A percentile compares a stretch with the other conserved stretches of the same genome.
phyloP scores from a whole-genome alignment of 495 filamentous ascomycete species.

The Podospora pseudopauciseta region DNA sequence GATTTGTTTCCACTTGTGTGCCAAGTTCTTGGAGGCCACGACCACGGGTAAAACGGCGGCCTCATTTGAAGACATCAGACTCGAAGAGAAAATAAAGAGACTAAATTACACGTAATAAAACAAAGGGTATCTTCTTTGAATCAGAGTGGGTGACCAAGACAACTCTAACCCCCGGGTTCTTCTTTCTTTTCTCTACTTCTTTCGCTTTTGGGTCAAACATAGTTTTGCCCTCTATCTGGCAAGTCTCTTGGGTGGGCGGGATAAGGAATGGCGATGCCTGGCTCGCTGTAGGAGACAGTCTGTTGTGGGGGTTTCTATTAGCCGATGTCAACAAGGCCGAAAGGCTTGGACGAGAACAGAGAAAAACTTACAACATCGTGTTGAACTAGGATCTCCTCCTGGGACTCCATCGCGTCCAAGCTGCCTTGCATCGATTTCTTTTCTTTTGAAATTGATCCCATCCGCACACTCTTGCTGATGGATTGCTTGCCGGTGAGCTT shows the following conservation, averaged over 20 bases:
- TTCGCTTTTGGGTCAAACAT: not conserved
- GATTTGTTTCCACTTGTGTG: not conserved
- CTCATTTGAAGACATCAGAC: not conserved
- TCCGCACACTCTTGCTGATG: not conserved
- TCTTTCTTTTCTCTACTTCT: not conserved
- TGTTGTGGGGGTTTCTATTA: not conserved
- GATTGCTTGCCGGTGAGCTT: not conserved
- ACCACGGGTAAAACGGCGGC: not conserved
- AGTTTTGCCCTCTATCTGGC: not conserved
- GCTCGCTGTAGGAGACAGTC: conserved; percentile 14
- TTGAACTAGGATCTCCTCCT: conserved; percentile 20
- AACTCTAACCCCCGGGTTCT: not conserved
- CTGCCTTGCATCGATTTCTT: conserved; percentile 15
- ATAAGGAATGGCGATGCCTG: not conserved
- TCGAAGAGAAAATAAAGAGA: not conserved
- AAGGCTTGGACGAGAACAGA: not conserved
- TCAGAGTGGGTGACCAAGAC: not conserved
- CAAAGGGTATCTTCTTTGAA: not conserved
- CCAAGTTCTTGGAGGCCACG: not conserved
- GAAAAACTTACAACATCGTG: conserved; percentile 14
- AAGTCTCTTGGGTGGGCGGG: not conserved
- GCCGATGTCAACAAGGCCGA: not conserved
- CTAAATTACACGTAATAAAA: not conserved
- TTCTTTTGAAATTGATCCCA: conserved; percentile 17
- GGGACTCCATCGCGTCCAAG: conserved; percentile 12